Conservation (phyloP, 768 basidiomycete genomes). For the Mycena vitilis region DNA sequence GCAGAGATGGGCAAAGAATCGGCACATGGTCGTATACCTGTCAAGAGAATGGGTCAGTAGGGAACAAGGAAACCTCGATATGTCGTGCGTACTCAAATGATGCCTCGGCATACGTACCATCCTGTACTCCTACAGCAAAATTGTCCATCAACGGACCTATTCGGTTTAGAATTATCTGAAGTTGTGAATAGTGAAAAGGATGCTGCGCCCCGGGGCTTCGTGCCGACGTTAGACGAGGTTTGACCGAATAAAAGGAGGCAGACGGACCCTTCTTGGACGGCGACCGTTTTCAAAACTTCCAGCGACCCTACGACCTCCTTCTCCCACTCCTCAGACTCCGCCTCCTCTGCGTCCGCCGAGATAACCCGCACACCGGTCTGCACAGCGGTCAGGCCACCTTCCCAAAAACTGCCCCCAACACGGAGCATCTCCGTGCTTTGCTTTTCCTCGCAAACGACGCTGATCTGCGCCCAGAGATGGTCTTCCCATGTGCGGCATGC, state of each 20-base stretch:
- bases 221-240: conserved; percentile 1
- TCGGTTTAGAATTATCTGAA: conserved; percentile 80
- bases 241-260: neutral
- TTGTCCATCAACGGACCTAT: conserved; percentile 75
- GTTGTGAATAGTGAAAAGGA: conserved; percentile 85
- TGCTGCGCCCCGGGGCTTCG: conserved; percentile 72
- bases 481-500: conserved; percentile 95
- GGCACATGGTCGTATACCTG: conserved; percentile 78
- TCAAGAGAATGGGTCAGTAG: neutral
- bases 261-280: conserved; percentile 72
- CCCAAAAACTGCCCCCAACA: conserved; percentile 87
- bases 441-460: conserved; percentile 84
- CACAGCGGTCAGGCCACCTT: conserved; percentile 63
- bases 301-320: conserved; percentile 70
- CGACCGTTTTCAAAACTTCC: conserved; percentile 66
- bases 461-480: conserved; percentile 92
- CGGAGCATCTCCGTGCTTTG: conserved; percentile 75
- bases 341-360: conserved; percentile 42
- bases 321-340: conserved; percentile 68
- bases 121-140: conserved; percentile 68
- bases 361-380: conserved; percentile 50
- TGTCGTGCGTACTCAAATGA: conserved; percentile 65
- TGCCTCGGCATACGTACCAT: conserved; percentile 59
- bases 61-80: conserved; percentile 6
- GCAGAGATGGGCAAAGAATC: conserved; percentile 95